phyloP scores from a whole-genome alignment of 148 eudicot genomes.

The Silene uniflora region DNA sequence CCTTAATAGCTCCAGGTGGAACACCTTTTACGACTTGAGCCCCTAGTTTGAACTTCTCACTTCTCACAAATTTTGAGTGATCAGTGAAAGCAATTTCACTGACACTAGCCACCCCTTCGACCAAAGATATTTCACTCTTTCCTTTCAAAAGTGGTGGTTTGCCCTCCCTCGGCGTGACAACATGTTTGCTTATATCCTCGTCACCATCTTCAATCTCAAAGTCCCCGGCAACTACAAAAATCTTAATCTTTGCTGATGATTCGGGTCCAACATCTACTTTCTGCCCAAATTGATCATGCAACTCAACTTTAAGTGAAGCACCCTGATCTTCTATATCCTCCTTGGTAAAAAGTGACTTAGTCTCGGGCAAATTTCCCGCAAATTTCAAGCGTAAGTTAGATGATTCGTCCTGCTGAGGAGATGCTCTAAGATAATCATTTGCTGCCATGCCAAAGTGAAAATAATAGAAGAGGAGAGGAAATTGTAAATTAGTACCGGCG shows the following conservation, averaged over 20 bases:
- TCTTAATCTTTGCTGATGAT: constrained; percentile 32
- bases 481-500: neutral
- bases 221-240: constrained; percentile 49
- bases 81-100: constrained; percentile 50
- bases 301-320: constrained; percentile 11
- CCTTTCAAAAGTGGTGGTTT: constrained; percentile 43
- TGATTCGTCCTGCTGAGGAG: constrained; percentile 4
- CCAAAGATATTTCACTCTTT: constrained; percentile 26
- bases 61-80: constrained; percentile 52
- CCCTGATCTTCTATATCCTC: constrained; percentile 15
- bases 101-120: constrained; percentile 40
- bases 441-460: no score
- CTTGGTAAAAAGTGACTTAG: constrained; percentile 2
- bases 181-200: constrained; percentile 35
- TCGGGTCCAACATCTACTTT: constrained; percentile 23
- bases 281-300: constrained; percentile 16
- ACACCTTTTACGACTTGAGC: constrained; percentile 36
- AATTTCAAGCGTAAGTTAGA: constrained; percentile 9
- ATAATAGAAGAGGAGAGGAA: neutral
- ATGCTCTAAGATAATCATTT: constrained; percentile 13
- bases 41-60: constrained; percentile 54
- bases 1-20: constrained; percentile 43
- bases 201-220: constrained; percentile 35
- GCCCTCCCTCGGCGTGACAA: constrained; percentile 39
- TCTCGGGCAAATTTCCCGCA: constrained; percentile 11